Percentiles rank a stretch among this genome's conserved stretches.
Evolutionary conservation across 2,329 filamentous ascomycete genomes (phyloP).

Genomic region (Colletotrichum acutatum): DNA sequence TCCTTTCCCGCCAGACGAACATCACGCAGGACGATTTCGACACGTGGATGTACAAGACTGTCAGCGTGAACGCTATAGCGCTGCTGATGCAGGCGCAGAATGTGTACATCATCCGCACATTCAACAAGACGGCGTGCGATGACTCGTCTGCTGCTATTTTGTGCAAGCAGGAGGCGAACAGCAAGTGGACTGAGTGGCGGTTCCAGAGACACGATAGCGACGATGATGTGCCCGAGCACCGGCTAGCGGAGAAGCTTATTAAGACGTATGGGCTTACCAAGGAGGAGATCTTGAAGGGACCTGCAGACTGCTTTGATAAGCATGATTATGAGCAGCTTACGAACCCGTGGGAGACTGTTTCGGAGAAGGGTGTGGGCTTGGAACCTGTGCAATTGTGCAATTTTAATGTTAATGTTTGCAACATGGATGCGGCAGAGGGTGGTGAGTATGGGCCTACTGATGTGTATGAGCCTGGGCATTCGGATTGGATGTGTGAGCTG

Average conservation of each 20-base stretch:
- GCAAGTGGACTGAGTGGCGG: background rate
- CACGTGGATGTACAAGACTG: slow-evolving; percentile 10
- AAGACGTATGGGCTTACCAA: slow-evolving; percentile 5
- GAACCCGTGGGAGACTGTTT: slow-evolving; percentile 4
- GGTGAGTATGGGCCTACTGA: background rate
- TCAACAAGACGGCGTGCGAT: background rate
- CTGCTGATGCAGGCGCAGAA: slow-evolving; percentile 11
- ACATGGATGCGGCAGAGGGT: background rate
- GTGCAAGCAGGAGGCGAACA: background rate
- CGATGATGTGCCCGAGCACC: background rate
- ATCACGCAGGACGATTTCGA: slow-evolving; percentile 18
- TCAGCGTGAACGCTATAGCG: slow-evolving; percentile 10
- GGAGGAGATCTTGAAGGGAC: slow-evolving; percentile 1
- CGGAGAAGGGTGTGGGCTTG: background rate
- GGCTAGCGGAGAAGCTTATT: background rate
- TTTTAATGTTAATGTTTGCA: slow-evolving; percentile 10
- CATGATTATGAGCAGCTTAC: slow-evolving; percentile 10
- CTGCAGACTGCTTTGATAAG: background rate
- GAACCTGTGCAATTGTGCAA: background rate
- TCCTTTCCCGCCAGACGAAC: slow-evolving; percentile 1
- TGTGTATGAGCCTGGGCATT: background rate
- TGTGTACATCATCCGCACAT: background rate
- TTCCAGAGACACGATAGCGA: background rate
- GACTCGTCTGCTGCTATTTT: background rate
- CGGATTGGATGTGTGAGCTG: slow-evolving; percentile 2